These are phyloP conservation scores for Neonectria faginata DNA, from an alignment of 2,329 filamentous ascomycete species.

Conservation along the genomic window DNA sequence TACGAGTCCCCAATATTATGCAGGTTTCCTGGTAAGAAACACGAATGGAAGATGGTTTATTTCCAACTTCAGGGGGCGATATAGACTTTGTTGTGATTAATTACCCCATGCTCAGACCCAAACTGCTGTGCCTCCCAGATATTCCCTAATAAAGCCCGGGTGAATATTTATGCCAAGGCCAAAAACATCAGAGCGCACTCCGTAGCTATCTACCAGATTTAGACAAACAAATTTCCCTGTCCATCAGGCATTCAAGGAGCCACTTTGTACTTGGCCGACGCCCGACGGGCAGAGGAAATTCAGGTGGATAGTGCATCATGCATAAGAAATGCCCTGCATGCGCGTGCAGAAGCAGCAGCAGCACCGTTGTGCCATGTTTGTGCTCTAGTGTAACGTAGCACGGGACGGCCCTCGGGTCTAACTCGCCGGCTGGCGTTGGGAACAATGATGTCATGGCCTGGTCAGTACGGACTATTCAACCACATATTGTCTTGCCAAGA, in stretches of 20 bases:
- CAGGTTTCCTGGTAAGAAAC: background rate
- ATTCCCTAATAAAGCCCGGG: background rate
- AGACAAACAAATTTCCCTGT: background rate
- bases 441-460: background rate
- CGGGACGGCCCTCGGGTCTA: too few relatives aligned
- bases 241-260: background rate
- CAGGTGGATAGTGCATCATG: background rate
- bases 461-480: background rate
- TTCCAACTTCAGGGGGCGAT: background rate
- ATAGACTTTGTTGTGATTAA: background rate
- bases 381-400: background rate
- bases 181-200: too few relatives aligned
- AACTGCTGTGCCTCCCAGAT: background rate
- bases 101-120: background rate
- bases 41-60: background rate
- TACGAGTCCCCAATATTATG: background rate
- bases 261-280: background rate
- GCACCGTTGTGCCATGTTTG: background rate
- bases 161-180: too few relatives aligned
- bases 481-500: background rate
- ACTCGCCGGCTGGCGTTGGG: background rate
- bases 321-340: background rate
- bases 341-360: background rate
- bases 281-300: background rate
- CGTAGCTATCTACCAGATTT: too few relatives aligned